Evolutionary conservation across 1,284 basidiomycete genomes (phyloP).

Genomic region (Marasmius sp.): DNA sequence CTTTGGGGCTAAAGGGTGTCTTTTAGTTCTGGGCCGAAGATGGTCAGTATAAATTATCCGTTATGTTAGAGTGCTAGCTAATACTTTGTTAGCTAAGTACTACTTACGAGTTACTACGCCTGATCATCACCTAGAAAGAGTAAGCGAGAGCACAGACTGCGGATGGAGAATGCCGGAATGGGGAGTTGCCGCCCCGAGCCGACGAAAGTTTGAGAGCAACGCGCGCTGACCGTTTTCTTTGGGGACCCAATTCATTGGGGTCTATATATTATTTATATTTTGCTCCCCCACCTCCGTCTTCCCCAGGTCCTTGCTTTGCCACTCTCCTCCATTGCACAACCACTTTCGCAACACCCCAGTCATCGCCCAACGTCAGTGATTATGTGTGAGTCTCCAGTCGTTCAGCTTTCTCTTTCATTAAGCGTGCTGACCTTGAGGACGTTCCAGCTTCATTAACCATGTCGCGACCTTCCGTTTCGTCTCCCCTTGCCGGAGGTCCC

Average conservation of each 20-base stretch:
- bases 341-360: background rate
- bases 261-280: background rate
- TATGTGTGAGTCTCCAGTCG: constrained; percentile 29
- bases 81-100: too few species aligned
- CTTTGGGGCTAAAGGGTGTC: too few species aligned
- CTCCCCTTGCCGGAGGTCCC: constrained; percentile 54
- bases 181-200: too few species aligned
- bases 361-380: background rate
- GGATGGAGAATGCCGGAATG: too few species aligned
- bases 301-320: background rate
- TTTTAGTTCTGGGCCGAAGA: too few species aligned
- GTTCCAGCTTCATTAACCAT: constrained; percentile 24
- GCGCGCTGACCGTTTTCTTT: background rate
- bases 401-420: background rate
- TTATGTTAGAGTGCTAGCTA: too few species aligned
- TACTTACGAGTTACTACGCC: too few species aligned
- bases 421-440: constrained; percentile 1
- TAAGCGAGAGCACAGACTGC: too few species aligned
- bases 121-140: too few species aligned
- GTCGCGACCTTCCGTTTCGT: constrained; percentile 51
- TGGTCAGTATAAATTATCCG: too few species aligned
- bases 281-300: background rate
- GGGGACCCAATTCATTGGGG: background rate
- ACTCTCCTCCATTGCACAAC: background rate
- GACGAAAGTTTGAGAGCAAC: background rate